phyloP scores from a whole-genome alignment of 306 rosid species.

The Malus domestica region DNA sequence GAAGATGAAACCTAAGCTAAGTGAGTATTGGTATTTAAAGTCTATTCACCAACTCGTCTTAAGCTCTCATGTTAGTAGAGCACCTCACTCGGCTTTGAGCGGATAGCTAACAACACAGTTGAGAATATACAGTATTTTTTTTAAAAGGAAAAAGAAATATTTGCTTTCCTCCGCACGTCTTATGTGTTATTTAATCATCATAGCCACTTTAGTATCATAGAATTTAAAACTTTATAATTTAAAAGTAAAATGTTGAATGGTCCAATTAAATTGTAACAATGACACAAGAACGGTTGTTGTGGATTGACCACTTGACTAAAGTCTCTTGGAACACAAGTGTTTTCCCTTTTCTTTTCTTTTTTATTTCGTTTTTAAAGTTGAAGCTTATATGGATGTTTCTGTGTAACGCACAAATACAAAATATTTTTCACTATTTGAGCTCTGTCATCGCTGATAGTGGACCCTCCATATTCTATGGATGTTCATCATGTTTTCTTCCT shows the following conservation, averaged over 20 bases:
- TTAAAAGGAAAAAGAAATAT: background rate
- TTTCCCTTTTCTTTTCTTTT: background rate
- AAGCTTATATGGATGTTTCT: constrained; percentile 12
- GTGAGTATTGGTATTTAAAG: no score
- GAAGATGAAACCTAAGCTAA: no score
- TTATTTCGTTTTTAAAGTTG: background rate
- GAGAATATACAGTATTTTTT: background rate
- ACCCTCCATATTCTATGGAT: constrained; percentile 23
- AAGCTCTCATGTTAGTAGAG: no score
- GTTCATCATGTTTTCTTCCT: background rate
- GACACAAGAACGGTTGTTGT: constrained; percentile 31
- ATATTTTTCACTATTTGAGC: background rate
- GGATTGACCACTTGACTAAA: constrained; percentile 36
- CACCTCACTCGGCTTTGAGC: background rate
- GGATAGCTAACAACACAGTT: background rate
- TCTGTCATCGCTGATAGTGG: constrained; percentile 5
- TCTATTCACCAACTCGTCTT: no score
- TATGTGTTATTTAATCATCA: constrained; percentile 63
- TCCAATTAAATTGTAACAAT: background rate
- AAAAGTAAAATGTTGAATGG: background rate
- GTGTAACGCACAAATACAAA: constrained; percentile 20
- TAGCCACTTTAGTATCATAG: constrained; percentile 27
- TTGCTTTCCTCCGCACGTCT: constrained; percentile 46
- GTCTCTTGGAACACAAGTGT: background rate
- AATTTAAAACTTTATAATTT: background rate